These are phyloP conservation scores for Diaporthe longicolla DNA, from an alignment of 2,329 filamentous ascomycete species.

Conservation along the genomic window DNA sequence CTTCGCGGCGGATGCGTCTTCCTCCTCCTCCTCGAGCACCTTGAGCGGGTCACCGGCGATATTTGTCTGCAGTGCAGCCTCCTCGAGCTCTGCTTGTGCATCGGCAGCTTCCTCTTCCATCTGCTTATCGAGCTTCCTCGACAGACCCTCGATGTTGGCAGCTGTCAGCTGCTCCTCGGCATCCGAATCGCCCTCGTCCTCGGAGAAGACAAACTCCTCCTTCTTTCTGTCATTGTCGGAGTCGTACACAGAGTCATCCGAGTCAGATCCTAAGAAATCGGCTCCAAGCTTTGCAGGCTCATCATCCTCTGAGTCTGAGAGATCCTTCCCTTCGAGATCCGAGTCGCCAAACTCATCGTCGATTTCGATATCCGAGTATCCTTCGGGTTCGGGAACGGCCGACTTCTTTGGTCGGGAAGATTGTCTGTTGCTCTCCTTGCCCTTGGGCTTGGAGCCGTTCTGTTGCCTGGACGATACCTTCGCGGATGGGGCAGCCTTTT, in stretches of 20 bases:
- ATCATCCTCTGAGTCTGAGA: constrained; percentile 58
- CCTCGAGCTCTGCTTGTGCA: constrained; percentile 87
- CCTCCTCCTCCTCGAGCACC: constrained; percentile 54
- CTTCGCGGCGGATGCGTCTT: constrained; percentile 58
- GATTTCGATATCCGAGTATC: constrained; percentile 60
- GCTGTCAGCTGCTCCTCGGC: constrained; percentile 92
- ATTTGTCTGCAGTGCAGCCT: constrained; percentile 92
- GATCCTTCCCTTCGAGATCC: constrained; percentile 61
- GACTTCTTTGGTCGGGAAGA: constrained; percentile 54
- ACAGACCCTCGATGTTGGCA: constrained; percentile 94
- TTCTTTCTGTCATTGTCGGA: constrained; percentile 76
- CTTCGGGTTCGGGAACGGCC: constrained; percentile 59
- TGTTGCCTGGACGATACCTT: constrained; percentile 49
- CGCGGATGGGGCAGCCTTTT: constrained; percentile 47
- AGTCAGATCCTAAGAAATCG: constrained; percentile 72
- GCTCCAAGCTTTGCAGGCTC: constrained; percentile 61
- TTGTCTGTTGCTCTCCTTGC: constrained; percentile 53
- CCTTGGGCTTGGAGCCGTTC: constrained; percentile 54
- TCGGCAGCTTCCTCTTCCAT: constrained; percentile 84
- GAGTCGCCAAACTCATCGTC: constrained; percentile 57
- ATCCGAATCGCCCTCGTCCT: constrained; percentile 91
- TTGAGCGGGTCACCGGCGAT: constrained; percentile 73
- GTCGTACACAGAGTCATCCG: constrained; percentile 74
- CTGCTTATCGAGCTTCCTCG: constrained; percentile 85
- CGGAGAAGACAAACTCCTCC: constrained; percentile 85